A percentile compares a stretch with the other conserved stretches of the same genome.
phyloP scores from a whole-genome alignment of 78 protist genomes.

The Bodo saltans region DNA sequence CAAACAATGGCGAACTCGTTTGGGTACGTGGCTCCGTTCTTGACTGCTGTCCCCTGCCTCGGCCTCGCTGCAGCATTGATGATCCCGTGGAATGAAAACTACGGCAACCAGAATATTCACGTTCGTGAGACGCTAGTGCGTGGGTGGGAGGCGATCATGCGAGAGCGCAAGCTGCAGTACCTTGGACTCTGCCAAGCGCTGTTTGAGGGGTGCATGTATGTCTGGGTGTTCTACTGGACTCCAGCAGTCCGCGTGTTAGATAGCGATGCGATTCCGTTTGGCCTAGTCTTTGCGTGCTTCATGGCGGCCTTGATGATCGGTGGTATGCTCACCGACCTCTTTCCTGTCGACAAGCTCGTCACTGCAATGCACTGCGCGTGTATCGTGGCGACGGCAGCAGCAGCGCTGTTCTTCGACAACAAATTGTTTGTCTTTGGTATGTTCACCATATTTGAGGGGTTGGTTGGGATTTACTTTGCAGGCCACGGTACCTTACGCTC shows the following conservation, averaged over 20 bases:
- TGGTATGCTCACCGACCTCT: not conserved
- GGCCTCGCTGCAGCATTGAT: not conserved
- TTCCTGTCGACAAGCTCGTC: no score
- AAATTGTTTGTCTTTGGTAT: not conserved
- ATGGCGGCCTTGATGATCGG: conserved; percentile 86
- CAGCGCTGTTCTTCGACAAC: not conserved
- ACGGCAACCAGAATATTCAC: conserved; percentile 41
- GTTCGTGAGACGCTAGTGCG: not conserved
- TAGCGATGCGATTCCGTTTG: conserved; percentile 45
- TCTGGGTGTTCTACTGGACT: conserved; percentile 91
- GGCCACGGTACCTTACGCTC: conserved; percentile 61
- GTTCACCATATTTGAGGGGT: conserved; percentile 73
- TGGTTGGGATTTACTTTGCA: conserved; percentile 82
- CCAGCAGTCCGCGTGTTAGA: conserved; percentile 54
- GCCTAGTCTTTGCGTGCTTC: conserved; percentile 75
- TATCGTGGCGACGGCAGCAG: no score
- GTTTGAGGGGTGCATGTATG: conserved; percentile 90
- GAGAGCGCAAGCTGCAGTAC: not conserved
- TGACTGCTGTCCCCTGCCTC: not conserved
- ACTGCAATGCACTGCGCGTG: no score
- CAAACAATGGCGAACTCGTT: conserved; percentile 35
- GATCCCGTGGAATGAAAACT: conserved; percentile 73
- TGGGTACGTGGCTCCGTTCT: conserved; percentile 84
- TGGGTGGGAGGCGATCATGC: not conserved
- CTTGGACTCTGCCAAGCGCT: conserved; percentile 64